These are phyloP conservation scores for Agaricus bisporus DNA, from an alignment of 768 basidiomycete genomes.

Conservation along the genomic window DNA sequence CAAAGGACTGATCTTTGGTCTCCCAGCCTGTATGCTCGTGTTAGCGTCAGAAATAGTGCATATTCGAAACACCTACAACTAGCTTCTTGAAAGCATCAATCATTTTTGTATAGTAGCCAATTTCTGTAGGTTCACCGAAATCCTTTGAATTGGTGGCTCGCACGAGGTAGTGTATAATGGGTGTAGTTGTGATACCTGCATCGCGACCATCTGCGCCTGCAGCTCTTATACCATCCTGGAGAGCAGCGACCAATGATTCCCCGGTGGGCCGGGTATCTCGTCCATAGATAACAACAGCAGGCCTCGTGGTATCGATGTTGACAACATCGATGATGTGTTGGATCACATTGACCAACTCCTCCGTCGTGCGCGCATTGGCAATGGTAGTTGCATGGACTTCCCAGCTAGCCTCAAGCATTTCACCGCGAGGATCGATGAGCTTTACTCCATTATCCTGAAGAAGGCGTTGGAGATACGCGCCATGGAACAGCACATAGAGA, in stretches of 20 bases:
- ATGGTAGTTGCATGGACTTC: conserved; percentile 81
- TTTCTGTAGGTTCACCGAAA: conserved; percentile 75
- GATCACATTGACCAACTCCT: conserved; percentile 65
- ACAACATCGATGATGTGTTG: conserved; percentile 51
- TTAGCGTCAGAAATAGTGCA: not conserved
- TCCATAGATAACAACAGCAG: conserved; percentile 83
- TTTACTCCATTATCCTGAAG: conserved; percentile 98
- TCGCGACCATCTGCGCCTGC: conserved; percentile 64
- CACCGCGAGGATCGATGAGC: conserved; percentile 92
- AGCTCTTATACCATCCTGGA: conserved; percentile 78
- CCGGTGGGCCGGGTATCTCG: conserved; percentile 93
- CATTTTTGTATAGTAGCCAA: conserved; percentile 83
- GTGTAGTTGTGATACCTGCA: conserved; percentile 87
- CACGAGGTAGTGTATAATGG: conserved; percentile 93
- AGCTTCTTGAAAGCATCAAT: conserved; percentile 79
- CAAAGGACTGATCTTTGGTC: conserved; percentile 49
- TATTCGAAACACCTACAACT: conserved; percentile 49
- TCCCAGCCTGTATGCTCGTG: conserved; percentile 42
- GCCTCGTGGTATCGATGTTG: conserved; percentile 75
- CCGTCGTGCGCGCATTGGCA: conserved; percentile 75
- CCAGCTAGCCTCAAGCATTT: conserved; percentile 96
- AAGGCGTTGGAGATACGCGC: conserved; percentile 8
- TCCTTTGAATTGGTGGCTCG: conserved; percentile 81
- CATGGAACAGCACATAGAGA: not conserved
- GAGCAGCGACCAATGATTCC: conserved; percentile 61